Conservation (phyloP, 352 stramenopile species). For the Blastocystis sp. region DNA sequence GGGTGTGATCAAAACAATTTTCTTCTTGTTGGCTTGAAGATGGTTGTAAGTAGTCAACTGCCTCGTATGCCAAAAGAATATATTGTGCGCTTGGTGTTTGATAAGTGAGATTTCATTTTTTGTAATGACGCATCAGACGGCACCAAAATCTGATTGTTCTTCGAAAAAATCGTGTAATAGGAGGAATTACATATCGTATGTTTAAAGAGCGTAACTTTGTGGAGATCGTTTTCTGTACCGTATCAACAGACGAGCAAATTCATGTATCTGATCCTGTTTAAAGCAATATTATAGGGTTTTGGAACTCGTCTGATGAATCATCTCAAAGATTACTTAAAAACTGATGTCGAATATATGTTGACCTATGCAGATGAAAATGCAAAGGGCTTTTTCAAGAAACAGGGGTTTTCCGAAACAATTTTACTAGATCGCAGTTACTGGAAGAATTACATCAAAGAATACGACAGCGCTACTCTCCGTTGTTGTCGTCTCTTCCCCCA, state of each 20-base stretch:
- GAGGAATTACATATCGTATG: conserved; percentile 91
- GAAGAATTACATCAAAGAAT: conserved; percentile 98
- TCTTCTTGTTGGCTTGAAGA: conserved; percentile 86
- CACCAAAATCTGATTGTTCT: conserved; percentile 85
- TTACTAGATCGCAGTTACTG: conserved; percentile 79
- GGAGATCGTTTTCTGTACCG: conserved; percentile 98
- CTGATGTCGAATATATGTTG: conserved; percentile 48
- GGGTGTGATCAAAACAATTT: conserved; percentile 76
- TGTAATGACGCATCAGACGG: conserved; percentile 43
- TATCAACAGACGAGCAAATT: conserved; percentile 85
- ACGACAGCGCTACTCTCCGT: conserved; percentile 97
- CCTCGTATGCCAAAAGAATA: conserved; percentile 94
- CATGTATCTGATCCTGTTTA: neutral
- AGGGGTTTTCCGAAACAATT: conserved; percentile 67
- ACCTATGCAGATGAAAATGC: conserved; percentile 61
- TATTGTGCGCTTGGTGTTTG: conserved; percentile 96
- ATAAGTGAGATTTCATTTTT: conserved; percentile 70
- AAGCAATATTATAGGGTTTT: conserved; percentile 74
- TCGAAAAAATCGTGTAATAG: conserved; percentile 85
- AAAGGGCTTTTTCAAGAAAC: conserved; percentile 60
- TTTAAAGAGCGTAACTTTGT: conserved; percentile 87
- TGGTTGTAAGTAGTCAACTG: conserved; percentile 63
- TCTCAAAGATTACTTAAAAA: conserved; percentile 90
- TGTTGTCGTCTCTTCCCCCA: conserved; percentile 94
- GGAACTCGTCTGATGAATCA: conserved; percentile 98